Evolutionary conservation across 805 yeast genomes (phyloP), one percentile per base, ranked within the genome.

Genomic region (Vanderwaltozyma verrucispora): DNA sequence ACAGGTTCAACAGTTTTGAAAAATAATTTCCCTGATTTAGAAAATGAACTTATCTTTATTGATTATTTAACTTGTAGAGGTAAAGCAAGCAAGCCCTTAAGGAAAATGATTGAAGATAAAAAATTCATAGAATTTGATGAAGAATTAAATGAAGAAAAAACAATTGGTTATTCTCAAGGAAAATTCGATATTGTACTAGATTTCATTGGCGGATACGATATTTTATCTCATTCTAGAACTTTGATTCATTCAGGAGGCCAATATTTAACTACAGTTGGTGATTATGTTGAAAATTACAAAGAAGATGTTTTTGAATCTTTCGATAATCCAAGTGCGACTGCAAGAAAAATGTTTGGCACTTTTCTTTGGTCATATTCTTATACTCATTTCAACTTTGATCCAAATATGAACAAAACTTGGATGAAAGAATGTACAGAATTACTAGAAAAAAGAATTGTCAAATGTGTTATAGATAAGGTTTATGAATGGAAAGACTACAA

Each of bases 121-220:
- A 61, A 59, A 21, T 49, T 55, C n/a, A 54, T 54, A 19, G 59
- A 63, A 20, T 53, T 45, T 38, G 62, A 62, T 10, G 27, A 24
- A 20, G 60, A 63, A 21, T 52, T 44, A 36, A 62, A 62, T 11
- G 37, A 25, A 5, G 50, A 51, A 3, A 44, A 50, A 13, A 54
- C 51, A 11, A 45, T 45, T 23, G 48, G 43, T 19, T 61, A 54
- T 38, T 48, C 47, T 25, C 61, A 62, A 43, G 71, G 72, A 13
- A 67, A 71, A 46, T 84, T 75, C 50, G 83, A 80, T 50, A 49
- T 72, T 5, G 72, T 82, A n/a, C 50, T 80, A 11, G 95, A 86
- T 59, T 70, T 78, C 43, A 71, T 75, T 35, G 92, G 95, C 29
- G 82, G 82, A 30, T 64, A 66, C 33, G 74, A 72, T 24, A 66